Base-by-base conservation (phyloP, 2,329 filamentous ascomycete genomes). In the Macroventuria anomochaeta region DNA sequence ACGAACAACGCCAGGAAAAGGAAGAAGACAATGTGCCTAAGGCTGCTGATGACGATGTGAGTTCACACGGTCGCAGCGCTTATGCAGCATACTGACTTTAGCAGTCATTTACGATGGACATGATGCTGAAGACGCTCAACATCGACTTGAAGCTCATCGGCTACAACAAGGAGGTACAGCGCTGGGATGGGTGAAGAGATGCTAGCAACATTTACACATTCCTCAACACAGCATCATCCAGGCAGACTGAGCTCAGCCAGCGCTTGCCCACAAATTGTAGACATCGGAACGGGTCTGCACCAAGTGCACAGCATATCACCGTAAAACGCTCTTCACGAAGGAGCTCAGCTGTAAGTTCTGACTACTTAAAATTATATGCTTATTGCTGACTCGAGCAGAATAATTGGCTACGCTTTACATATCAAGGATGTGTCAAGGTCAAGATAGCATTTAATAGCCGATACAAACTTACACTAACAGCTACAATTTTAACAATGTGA, bases 111-210 rank as follows among this genome's bases (percentile, higher is more conserved):
- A 88, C 85, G 11, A 87, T 90, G 81, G 85, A 83, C 40, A 85
- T 84, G 80, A 89, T 89, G 87, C 78, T 90, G 13, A 81, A 81
- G 59, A 84, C 81, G 25, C 75, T 89, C 53, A 86, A 88, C 63
- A 82, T 89, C 51, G 85, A 88, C 49, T 72, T 84, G 4, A 75
- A 80, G 41, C 66, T 83, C n/a, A 86, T 90, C 59, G 87, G 86
- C 5, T 89, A 83, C 68, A 85, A 88, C 69, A 78, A 79, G 53
- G 70, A 76, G 11, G 70, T 75, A 46, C 83, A 87, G 67, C 76
- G 77, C 66, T 89, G 87, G 87, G 73, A 80, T 43, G 79, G 79
- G 54, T 84, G 71, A 81, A 32, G 5, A 5, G n/a, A 18, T 12
- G 8, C 12, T 26, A 13, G 13, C 11, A 12, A 1, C 25, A 26